A percentile compares a stretch with the other conserved stretches of the same genome.
Conservation (phyloP, 768 basidiomycete genomes). For the Fibroporia radiculosa region DNA sequence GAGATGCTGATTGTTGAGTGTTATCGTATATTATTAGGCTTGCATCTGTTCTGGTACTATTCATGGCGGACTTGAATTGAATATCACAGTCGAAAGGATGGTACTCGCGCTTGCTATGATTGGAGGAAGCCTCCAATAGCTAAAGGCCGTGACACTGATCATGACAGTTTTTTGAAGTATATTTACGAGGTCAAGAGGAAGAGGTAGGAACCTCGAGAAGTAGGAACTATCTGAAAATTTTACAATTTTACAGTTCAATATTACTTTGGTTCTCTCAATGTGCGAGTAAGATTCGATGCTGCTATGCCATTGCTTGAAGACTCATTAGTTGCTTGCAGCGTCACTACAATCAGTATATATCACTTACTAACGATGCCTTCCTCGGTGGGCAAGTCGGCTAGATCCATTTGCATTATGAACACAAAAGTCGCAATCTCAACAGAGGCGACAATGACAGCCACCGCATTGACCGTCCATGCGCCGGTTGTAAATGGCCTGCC, state of each 20-base stretch:
- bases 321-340: background rate
- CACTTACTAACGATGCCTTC: background rate
- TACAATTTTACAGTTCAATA: background rate
- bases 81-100: background rate
- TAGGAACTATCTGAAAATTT: background rate
- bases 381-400: background rate
- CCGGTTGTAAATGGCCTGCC: conserved; percentile 77
- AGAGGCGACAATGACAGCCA: conserved; percentile 50
- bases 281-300: background rate
- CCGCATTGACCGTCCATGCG: conserved; percentile 63
- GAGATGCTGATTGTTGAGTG: background rate
- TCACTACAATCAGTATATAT: background rate
- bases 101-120: background rate
- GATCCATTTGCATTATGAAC: conserved; percentile 42
- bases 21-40: conserved; percentile 8
- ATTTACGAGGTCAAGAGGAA: background rate
- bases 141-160: background rate
- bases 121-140: background rate
- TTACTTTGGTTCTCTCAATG: background rate
- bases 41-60: background rate
- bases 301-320: background rate
- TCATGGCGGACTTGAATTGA: background rate
- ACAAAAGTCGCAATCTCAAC: conserved; percentile 62
- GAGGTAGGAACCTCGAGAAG: background rate
- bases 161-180: background rate